Evolutionary conservation across 306 rosid genomes (phyloP).

Genomic region (Rosa persica): DNA sequence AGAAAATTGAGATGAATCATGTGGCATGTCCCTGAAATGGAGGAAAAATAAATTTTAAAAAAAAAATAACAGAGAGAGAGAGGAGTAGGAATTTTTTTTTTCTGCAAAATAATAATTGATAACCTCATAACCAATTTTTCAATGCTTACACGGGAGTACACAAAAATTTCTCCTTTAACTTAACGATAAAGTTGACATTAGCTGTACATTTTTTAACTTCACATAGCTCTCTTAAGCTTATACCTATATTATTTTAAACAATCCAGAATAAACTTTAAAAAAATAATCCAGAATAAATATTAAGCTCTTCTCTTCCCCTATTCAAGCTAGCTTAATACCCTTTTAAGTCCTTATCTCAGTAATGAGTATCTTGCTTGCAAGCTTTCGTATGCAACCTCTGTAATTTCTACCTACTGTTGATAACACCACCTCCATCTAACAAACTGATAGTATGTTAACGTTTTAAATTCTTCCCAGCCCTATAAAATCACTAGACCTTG

Average conservation of each 20-base stretch:
- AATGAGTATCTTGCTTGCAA: background rate
- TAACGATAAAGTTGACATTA: background rate
- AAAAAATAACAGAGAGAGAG: no score
- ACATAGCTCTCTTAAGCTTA: constrained; percentile 1
- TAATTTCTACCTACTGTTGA: constrained; percentile 3
- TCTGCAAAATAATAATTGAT: no score
- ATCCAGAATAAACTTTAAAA: no score
- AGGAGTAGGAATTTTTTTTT: no score
- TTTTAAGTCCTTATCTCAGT: background rate
- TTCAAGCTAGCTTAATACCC: background rate
- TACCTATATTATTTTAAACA: no score
- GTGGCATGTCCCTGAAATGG: constrained; percentile 33
- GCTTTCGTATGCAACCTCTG: background rate
- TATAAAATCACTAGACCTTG: background rate
- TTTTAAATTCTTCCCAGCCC: background rate
- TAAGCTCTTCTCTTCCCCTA: background rate
- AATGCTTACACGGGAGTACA: background rate
- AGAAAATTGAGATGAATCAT: constrained; percentile 50
- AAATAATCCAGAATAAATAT: no score
- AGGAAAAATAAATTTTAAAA: background rate
- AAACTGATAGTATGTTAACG: background rate
- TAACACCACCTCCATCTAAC: constrained; percentile 11
- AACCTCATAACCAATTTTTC: no score
- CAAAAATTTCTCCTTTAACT: background rate
- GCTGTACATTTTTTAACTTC: background rate